A percentile compares a stretch with the other conserved stretches of the same genome.
These are phyloP conservation scores for Hypericum perforatum DNA, from an alignment of 345 rosid genomes.

Conservation along the genomic window DNA sequence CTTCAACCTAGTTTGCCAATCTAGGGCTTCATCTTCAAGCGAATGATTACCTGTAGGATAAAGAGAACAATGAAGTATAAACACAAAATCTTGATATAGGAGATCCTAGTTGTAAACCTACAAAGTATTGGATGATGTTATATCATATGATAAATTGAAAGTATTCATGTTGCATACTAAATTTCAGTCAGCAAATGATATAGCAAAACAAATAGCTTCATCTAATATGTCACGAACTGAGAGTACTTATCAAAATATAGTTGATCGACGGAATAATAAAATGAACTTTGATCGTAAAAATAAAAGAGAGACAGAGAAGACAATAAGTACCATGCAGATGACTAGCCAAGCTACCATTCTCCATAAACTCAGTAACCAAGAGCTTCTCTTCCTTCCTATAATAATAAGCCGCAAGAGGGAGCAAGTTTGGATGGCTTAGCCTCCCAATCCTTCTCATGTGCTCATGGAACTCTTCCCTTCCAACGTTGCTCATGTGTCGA, in stretches of 20 bases:
- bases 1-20: conserved; percentile 3
- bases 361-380: background rate
- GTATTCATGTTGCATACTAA: too few relatives aligned
- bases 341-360: background rate
- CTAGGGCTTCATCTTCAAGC: background rate
- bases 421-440: background rate
- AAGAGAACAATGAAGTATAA: background rate
- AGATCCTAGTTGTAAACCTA: too few relatives aligned
- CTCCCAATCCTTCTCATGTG: conserved; percentile 9
- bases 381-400: conserved; percentile 12
- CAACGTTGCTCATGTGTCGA: conserved; percentile 1
- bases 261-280: background rate
- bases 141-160: too few relatives aligned
- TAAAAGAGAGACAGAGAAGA: background rate
- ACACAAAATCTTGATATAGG: too few relatives aligned
- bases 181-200: too few relatives aligned
- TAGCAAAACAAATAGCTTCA: too few relatives aligned
- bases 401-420: conserved; percentile 5
- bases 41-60: background rate
- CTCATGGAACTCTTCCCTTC: conserved; percentile 6
- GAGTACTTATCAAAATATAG: too few relatives aligned
- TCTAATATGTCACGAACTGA: too few relatives aligned
- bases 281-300: background rate
- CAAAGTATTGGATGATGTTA: too few relatives aligned
- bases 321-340: background rate